A percentile compares a stretch with the other conserved stretches of the same genome.
These are phyloP conservation scores for Talaromyces sp. DNA, from an alignment of 2,329 filamentous ascomycete genomes.

Conservation along the genomic window DNA sequence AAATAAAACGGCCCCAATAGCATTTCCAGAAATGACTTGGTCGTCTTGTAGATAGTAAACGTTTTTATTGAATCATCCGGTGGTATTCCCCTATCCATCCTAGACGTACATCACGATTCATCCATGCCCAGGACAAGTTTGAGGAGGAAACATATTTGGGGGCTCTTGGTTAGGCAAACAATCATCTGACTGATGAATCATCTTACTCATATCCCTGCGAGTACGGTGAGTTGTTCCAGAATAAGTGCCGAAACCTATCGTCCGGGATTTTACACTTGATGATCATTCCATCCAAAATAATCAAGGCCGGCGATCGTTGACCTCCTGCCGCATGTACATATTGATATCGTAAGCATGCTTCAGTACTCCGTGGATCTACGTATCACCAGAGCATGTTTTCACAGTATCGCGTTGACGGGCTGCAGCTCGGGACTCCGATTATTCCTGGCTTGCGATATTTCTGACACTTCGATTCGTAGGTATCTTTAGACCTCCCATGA, in stretches of 20 bases:
- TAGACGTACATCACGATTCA: neutral
- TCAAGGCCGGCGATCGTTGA: neutral
- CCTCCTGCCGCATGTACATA: neutral
- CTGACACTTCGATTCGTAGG: neutral
- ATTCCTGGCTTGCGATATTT: neutral
- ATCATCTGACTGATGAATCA: slow-evolving; percentile 1
- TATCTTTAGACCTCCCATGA: neutral
- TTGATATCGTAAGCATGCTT: neutral
- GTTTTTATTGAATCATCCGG: neutral
- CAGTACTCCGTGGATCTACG: neutral
- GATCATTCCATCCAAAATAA: neutral
- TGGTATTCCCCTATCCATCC: neutral
- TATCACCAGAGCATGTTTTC: neutral
- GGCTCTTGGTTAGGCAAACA: neutral
- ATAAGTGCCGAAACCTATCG: neutral
- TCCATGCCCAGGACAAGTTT: neutral
- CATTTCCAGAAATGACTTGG: neutral
- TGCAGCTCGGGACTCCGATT: neutral
- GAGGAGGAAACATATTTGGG: neutral
- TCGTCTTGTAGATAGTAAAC: neutral
- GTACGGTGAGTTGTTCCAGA: neutral
- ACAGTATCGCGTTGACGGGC: neutral
- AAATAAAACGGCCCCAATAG: neutral
- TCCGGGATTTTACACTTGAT: neutral
- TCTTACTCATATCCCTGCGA: neutral